These are phyloP conservation scores for Claviceps pazoutovae DNA, from an alignment of 2,329 filamentous ascomycete genomes.

Conservation along the genomic window DNA sequence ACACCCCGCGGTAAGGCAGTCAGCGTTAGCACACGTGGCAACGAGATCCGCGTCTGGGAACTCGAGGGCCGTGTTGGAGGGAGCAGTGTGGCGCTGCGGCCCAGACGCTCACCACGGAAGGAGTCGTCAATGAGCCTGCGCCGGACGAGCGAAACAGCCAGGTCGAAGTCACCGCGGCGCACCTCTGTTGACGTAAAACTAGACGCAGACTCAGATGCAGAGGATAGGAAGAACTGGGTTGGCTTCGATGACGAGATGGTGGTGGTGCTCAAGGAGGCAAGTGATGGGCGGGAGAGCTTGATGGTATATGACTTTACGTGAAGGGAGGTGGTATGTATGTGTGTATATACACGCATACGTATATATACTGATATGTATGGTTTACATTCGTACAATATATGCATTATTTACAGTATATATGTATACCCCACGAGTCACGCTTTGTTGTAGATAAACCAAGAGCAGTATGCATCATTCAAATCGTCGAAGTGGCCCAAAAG, in stretches of 20 bases:
- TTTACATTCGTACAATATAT: neutral
- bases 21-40: conserved; percentile 69
- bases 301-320: conserved; percentile 76
- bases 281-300: conserved; percentile 54
- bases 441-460: too few relatives aligned
- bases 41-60: conserved; percentile 77
- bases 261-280: conserved; percentile 64
- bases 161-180: neutral
- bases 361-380: neutral
- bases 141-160: neutral
- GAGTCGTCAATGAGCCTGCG: conserved; percentile 6
- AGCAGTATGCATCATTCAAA: too few relatives aligned
- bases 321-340: neutral
- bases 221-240: conserved; percentile 50
- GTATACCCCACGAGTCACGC: too few relatives aligned
- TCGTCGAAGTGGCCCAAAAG: too few relatives aligned
- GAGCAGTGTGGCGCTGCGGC: conserved; percentile 40
- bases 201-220: conserved; percentile 22
- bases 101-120: conserved; percentile 12
- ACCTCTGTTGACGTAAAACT: conserved; percentile 9
- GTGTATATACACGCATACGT: neutral
- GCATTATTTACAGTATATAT: neutral
- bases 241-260: conserved; percentile 88
- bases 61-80: conserved; percentile 54
- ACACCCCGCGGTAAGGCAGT: conserved; percentile 77